Base-by-base conservation (phyloP, 1,284 basidiomycete species). In the Stygiomarasmius scandens region DNA sequence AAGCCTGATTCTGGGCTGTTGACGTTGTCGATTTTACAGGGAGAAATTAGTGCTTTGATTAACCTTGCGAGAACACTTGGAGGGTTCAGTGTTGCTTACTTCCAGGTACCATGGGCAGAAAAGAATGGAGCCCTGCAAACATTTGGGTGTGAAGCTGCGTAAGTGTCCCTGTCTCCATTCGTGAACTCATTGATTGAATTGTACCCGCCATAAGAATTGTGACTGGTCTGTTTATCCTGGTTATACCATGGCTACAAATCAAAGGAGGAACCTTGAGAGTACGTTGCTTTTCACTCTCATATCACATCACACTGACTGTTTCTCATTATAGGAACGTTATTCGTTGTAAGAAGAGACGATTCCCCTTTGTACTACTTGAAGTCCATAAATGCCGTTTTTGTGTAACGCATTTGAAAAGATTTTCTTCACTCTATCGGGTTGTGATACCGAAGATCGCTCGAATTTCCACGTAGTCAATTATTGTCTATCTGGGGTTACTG, bases 31-130 rank as follows among this genome's bases (percentile, higher is more conserved):
- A 48, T 10, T 32, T 41, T 32, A 23, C 44, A 82, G 69, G 84
- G 84, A 29, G 84, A 86, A 68, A 79, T 84, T 34, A 81, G 80
- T 52, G 84, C 82, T 0, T 70, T 87, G 23, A 72, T 89, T 61
- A 88, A 87, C 64, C 72, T 86, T 24, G 76, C 79, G 4, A 76
- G 86, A 53, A 81, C 77, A 3, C 71, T 88, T 14, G 83, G 83
- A 43, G 85, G 83, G 0, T 87, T 87, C 66, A 79, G 77, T 44
- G 83, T 89, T 2, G 82, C 85, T 0, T 85, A 79, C 64, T 85
- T 82, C 72, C 83, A 86, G 60, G 76, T 84, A 2, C 78, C 79
- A 14, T 85, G 81, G 82, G 81, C 81, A 10, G 69, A 67, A 38
- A 78, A 77, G 59, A 61, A 80, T 49, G 82, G 83, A 41, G 79